These are phyloP conservation scores for Mucor velutinosus DNA, from an alignment of 371 early-diverging fungal species.

Conservation along the genomic window DNA sequence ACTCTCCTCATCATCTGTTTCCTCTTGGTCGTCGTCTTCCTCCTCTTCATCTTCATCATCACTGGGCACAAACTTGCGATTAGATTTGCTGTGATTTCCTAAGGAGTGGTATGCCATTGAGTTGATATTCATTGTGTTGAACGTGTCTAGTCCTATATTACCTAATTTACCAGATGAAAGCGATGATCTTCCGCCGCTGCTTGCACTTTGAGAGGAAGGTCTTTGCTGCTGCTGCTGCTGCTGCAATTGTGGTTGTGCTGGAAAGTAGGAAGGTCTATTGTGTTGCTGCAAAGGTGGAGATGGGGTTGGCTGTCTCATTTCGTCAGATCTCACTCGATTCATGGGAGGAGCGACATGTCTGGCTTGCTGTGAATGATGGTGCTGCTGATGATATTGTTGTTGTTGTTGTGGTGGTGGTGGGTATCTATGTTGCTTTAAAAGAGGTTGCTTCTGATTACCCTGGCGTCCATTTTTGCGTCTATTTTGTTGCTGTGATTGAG, in stretches of 20 bases:
- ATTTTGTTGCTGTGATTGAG: slow-evolving; percentile 17
- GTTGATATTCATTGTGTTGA: neutral
- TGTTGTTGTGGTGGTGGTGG: slow-evolving; percentile 7
- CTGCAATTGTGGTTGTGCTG: neutral
- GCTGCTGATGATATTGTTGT: neutral
- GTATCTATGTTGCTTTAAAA: slow-evolving; percentile 18
- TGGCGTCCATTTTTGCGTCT: slow-evolving; percentile 5
- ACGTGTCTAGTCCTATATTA: neutral
- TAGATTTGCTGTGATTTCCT: slow-evolving; percentile 6
- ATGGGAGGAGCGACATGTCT: slow-evolving; percentile 12
- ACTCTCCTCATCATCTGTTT: slow-evolving; percentile 1
- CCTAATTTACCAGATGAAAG: slow-evolving; percentile 21
- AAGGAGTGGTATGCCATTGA: neutral
- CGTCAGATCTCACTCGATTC: slow-evolving; percentile 19
- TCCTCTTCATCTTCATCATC: slow-evolving; percentile 37
- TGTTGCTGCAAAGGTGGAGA: slow-evolving; percentile 11
- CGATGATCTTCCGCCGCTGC: slow-evolving; percentile 10
- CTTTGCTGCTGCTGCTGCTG: neutral
- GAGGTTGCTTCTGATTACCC: slow-evolving; percentile 5
- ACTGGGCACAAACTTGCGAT: slow-evolving; percentile 28
- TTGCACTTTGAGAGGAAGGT: slow-evolving; percentile 11
- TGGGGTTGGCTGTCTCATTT: slow-evolving; percentile 7
- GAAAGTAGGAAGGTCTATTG: neutral
- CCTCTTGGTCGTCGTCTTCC: slow-evolving; percentile 7
- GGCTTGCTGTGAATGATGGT: slow-evolving; percentile 10